phyloP scores from a whole-genome alignment of 805 yeast species.

The Lipomyces yamadae region DNA sequence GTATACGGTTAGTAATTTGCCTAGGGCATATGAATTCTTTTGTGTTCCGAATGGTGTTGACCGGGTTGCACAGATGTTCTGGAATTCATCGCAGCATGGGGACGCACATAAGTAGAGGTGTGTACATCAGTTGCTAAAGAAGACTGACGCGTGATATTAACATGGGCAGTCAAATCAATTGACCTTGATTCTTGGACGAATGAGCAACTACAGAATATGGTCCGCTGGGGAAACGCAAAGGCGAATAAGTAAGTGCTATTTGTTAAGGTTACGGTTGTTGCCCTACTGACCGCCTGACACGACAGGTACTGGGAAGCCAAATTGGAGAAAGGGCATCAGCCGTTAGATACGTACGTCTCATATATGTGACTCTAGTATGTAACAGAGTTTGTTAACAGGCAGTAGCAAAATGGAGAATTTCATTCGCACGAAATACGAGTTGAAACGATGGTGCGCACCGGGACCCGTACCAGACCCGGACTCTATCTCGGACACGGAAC shows the following conservation, averaged over 20 bases:
- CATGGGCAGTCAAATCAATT: constrained; percentile 71
- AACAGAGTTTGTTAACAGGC: background rate
- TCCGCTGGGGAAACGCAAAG: constrained; percentile 80
- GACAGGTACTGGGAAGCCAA: constrained; percentile 75
- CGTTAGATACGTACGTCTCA: constrained; percentile 59
- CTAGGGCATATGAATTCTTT: background rate
- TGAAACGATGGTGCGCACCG: constrained; percentile 80
- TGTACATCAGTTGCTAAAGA: background rate
- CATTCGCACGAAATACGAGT: constrained; percentile 88
- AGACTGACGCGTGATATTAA: background rate
- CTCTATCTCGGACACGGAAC: constrained; percentile 35
- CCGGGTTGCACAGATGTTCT: constrained; percentile 63
- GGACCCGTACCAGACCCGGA: constrained; percentile 63
- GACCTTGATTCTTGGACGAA: constrained; percentile 97
- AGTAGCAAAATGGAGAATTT: constrained; percentile 78
- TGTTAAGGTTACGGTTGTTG: background rate
- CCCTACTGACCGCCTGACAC: background rate
- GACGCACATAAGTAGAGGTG: constrained; percentile 79
- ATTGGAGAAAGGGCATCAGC: constrained; percentile 70
- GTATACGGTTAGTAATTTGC: constrained; percentile 55
- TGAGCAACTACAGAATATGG: constrained; percentile 81
- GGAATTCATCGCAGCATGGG: constrained; percentile 96
- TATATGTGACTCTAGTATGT: background rate
- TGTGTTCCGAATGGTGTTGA: background rate
- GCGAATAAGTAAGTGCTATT: constrained; percentile 57